These are phyloP conservation scores for Russula lepida DNA, from an alignment of 768 basidiomycete species.

Conservation along the genomic window DNA sequence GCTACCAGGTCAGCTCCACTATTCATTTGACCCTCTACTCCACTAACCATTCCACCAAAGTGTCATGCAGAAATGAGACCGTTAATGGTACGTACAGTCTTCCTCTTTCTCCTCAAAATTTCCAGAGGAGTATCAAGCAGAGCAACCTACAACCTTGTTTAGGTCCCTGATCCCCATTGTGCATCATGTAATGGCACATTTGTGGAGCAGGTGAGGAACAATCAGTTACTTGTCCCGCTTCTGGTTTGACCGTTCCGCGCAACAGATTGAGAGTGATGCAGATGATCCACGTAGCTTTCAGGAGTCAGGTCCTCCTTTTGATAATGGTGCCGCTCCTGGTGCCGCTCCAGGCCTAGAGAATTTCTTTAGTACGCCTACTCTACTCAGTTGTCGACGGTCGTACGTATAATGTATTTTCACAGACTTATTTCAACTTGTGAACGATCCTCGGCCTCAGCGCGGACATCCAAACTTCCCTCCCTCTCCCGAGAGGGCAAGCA, in stretches of 20 bases:
- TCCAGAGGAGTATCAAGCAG: constrained; percentile 11
- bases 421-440: constrained; percentile 10
- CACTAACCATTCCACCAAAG: constrained; percentile 32
- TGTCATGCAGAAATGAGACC: constrained; percentile 87
- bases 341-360: constrained; percentile 33
- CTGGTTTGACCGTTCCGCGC: neutral
- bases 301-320: constrained; percentile 27
- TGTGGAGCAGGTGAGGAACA: constrained; percentile 58
- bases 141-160: neutral
- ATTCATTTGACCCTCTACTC: neutral
- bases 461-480: neutral
- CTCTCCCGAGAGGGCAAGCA: neutral
- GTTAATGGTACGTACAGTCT: constrained; percentile 52
- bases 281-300: constrained; percentile 73
- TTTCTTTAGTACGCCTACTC: constrained; percentile 37
- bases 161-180: constrained; percentile 79
- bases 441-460: neutral
- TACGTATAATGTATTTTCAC: neutral
- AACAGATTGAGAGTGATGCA: constrained; percentile 61
- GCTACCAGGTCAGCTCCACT: constrained; percentile 50
- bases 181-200: constrained; percentile 76
- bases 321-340: constrained; percentile 21
- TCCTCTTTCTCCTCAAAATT: neutral
- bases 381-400: neutral
- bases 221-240: neutral